Evolutionary conservation across 495 filamentous ascomycete genomes (phyloP).

Genomic region (Cercophora newfieldiana): DNA sequence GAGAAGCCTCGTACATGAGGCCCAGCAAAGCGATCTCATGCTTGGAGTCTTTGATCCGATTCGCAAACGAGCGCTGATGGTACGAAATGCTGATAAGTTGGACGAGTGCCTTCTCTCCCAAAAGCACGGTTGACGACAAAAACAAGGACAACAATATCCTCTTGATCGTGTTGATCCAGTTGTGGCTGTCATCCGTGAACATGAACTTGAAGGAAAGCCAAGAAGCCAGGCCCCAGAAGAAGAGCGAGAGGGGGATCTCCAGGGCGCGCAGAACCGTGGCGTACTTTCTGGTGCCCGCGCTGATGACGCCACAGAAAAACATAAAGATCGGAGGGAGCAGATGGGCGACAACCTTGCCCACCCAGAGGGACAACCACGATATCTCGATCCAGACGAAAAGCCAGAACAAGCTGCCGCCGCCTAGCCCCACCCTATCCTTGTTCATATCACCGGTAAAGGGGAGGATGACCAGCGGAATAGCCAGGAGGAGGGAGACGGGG

Average conservation of each 20-base stretch:
- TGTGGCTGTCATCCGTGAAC: conserved; percentile 33
- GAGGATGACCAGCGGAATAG: conserved; percentile 76
- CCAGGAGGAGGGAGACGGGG: conserved; percentile 72
- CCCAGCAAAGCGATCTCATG: conserved; percentile 75
- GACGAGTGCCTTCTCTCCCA: conserved; percentile 79
- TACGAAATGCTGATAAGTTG: conserved; percentile 94
- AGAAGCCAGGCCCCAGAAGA: conserved; percentile 79
- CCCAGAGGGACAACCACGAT: conserved; percentile 87
- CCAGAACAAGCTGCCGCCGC: conserved; percentile 59
- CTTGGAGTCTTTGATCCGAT: conserved; percentile 86
- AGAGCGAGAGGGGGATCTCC: conserved; percentile 83
- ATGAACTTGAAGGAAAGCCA: conserved; percentile 80
- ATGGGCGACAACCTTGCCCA: conserved; percentile 78
- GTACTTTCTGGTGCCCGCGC: conserved; percentile 90
- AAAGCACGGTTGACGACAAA: conserved; percentile 73
- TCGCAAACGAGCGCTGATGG: conserved; percentile 88
- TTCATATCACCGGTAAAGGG: conserved; percentile 45
- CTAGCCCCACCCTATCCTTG: conserved; percentile 41
- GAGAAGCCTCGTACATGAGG: conserved; percentile 84
- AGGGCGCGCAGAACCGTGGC: conserved; percentile 74
- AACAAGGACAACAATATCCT: conserved; percentile 73
- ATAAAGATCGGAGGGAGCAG: conserved; percentile 80
- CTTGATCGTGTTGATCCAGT: conserved; percentile 57
- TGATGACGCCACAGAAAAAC: conserved; percentile 84
- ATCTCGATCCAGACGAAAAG: conserved; percentile 93